Conservation (phyloP, 371 early-diverging fungal genomes). For the Umbelopsis sp. region DNA sequence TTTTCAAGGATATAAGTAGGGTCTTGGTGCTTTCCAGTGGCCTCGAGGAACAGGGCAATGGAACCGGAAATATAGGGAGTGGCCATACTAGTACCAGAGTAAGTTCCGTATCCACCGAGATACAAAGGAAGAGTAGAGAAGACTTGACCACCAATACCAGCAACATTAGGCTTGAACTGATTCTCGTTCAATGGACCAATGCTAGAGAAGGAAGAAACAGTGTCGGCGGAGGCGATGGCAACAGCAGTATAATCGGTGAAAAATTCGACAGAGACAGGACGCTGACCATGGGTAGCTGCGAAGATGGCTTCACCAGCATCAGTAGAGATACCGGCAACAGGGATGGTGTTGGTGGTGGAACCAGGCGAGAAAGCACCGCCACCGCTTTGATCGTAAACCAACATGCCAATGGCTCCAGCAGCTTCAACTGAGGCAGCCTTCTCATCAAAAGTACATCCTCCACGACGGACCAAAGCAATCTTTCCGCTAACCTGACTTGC, state of each 20-base stretch:
- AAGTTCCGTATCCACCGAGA: conserved; percentile 52
- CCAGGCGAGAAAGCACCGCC: conserved; percentile 26
- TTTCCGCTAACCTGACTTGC: conserved; percentile 34
- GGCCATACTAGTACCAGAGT: conserved; percentile 72
- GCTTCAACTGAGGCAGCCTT: conserved; percentile 47
- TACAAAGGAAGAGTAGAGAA: conserved; percentile 62
- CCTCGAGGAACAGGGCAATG: conserved; percentile 63
- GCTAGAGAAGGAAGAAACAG: conserved; percentile 52
- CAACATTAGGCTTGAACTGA: conserved; percentile 54
- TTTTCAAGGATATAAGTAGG: conserved; percentile 35
- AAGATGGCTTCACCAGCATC: conserved; percentile 36
- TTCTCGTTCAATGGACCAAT: conserved; percentile 42
- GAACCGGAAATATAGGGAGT: conserved; percentile 75
- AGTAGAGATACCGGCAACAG: conserved; percentile 39
- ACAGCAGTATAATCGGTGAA: conserved; percentile 13
- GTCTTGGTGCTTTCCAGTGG: conserved; percentile 30
- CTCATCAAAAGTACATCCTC: conserved; percentile 60
- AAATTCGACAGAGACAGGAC: conserved; percentile 20
- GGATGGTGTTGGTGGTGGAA: conserved; percentile 28
- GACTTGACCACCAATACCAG: conserved; percentile 69
- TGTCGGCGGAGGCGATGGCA: conserved; percentile 34
- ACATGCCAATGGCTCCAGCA: conserved; percentile 56
- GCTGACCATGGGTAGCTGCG: conserved; percentile 20
- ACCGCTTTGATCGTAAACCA: conserved; percentile 48
- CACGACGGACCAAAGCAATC: conserved; percentile 60